A percentile compares a stretch with the other conserved stretches of the same genome.
These are phyloP conservation scores for Jamesozyma piceae DNA, from an alignment of 805 yeast species.

Conservation along the genomic window DNA sequence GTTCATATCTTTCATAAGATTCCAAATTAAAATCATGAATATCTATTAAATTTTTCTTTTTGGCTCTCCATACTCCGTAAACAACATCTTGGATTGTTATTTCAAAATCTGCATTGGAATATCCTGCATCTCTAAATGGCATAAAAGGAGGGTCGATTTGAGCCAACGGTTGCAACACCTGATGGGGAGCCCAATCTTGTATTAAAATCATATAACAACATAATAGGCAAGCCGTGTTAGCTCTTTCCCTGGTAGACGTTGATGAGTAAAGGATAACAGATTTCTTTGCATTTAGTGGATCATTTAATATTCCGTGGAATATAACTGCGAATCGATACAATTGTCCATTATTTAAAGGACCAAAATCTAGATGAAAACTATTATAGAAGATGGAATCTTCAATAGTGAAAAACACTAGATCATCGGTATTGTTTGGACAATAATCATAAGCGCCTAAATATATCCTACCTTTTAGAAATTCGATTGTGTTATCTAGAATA, in stretches of 20 bases:
- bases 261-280: slow-evolving; percentile 85
- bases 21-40: slow-evolving; percentile 64
- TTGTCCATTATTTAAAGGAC: slow-evolving; percentile 88
- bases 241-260: slow-evolving; percentile 65
- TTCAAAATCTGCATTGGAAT: slow-evolving; percentile 87
- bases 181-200: slow-evolving; percentile 97
- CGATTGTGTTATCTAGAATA: slow-evolving; percentile 25
- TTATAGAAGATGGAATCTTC: slow-evolving; percentile 88
- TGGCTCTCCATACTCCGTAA: slow-evolving; percentile 94
- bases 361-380: slow-evolving; percentile 88
- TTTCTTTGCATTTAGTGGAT: slow-evolving; percentile 67
- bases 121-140: slow-evolving; percentile 95
- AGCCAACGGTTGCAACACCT: slow-evolving; percentile 85
- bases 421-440: slow-evolving; percentile 63
- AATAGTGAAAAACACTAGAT: slow-evolving; percentile 75
- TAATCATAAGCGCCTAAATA: slow-evolving; percentile 83
- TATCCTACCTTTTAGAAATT: slow-evolving; percentile 44
- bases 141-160: slow-evolving; percentile 87
- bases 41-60: slow-evolving; percentile 79
- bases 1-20: slow-evolving; percentile 84
- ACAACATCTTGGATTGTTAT: slow-evolving; percentile 88
- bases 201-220: slow-evolving; percentile 90
- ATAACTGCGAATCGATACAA: slow-evolving; percentile 85
- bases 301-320: slow-evolving; percentile 81
- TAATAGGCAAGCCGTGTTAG: slow-evolving; percentile 87